A percentile compares a stretch with the other conserved stretches of the same genome.
Evolutionary conservation across 805 yeast genomes (phyloP).

Genomic region (Suhomyces emberorum): DNA sequence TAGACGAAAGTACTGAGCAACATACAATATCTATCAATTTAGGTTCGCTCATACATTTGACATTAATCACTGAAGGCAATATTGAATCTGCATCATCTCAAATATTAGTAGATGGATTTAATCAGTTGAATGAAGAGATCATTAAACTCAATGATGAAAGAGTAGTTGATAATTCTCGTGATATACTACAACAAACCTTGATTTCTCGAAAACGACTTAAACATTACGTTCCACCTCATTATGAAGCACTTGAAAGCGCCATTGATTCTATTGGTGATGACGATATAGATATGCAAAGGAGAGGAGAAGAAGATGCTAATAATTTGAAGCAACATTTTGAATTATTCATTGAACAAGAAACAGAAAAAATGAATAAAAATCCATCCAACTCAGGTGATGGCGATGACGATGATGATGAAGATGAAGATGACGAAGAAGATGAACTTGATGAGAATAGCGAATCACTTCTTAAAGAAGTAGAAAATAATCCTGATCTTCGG

Average conservation of each 20-base stretch:
- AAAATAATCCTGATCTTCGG: conserved; percentile 4
- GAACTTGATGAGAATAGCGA: background rate
- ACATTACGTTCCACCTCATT: background rate
- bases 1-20: background rate
- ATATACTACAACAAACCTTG: conserved; percentile 2
- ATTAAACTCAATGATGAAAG: background rate
- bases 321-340: conserved; percentile 2
- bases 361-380: background rate
- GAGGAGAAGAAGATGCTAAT: conserved; percentile 1
- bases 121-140: background rate
- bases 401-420: background rate
- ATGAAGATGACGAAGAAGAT: conserved; percentile 2
- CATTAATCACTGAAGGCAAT: background rate
- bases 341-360: background rate
- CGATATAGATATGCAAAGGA: background rate
- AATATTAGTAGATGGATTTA: background rate
- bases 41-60: background rate
- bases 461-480: background rate
- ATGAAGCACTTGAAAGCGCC: background rate
- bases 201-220: conserved; percentile 1
- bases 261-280: background rate
- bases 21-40: background rate
- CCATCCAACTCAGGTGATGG: too few species aligned
- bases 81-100: background rate
- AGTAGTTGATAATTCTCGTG: conserved; percentile 1